Percentiles rank a stretch among this genome's conserved stretches.
Conservation (phyloP, 371 early-diverging fungal genomes). For the Mortierella sp. region DNA sequence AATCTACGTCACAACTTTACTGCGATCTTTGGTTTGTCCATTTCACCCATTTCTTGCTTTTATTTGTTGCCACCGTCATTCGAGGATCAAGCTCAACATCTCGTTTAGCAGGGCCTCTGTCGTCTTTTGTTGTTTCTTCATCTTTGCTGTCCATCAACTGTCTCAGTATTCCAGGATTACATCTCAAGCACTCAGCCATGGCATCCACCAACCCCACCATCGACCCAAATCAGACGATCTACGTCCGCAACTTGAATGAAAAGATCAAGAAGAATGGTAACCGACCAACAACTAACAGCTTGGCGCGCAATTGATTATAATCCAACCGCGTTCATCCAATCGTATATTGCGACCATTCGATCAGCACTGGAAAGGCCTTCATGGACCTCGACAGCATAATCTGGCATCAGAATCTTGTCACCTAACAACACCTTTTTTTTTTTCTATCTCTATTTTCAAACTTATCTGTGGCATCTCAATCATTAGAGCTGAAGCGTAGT, state of each 20-base stretch:
- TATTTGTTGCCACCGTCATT: neutral
- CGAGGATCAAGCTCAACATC: conserved; percentile 7
- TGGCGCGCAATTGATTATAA: no score
- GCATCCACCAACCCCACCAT: conserved; percentile 33
- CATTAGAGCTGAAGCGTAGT: conserved; percentile 73
- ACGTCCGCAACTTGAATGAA: conserved; percentile 72
- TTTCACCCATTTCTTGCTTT: neutral
- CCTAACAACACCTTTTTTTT: neutral
- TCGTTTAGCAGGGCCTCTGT: neutral
- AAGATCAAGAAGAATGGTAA: conserved; percentile 77
- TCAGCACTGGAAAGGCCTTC: neutral
- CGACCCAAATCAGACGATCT: conserved; percentile 77
- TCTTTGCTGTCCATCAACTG: neutral
- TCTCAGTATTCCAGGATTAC: neutral
- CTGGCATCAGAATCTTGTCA: neutral
- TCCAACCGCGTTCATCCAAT: neutral
- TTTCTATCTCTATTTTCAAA: neutral
- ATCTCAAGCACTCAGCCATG: conserved; percentile 5
- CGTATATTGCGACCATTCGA: neutral
- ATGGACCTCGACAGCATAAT: neutral
- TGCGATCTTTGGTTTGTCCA: no score
- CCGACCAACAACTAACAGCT: neutral
- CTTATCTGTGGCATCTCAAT: neutral
- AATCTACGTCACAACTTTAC: conserved; percentile 3
- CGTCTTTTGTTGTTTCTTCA: neutral